Percentiles rank a stretch among this genome's conserved stretches.
These are phyloP conservation scores for Fusarium caatingaense DNA, from an alignment of 2,329 filamentous ascomycete genomes.

Conservation along the genomic window DNA sequence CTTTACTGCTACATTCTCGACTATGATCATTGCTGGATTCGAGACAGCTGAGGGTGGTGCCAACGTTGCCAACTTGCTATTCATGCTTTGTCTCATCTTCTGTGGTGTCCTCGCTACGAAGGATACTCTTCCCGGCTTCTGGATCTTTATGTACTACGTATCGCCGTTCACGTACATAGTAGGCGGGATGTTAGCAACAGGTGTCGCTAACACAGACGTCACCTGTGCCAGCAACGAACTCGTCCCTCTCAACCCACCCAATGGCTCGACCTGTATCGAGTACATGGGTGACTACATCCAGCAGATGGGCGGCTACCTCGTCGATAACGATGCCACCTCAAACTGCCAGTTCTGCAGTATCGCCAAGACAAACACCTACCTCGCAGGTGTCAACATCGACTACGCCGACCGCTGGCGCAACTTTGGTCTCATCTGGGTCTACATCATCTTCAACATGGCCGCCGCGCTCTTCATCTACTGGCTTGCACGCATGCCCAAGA, in stretches of 20 bases:
- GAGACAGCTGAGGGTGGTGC: slow-evolving; percentile 74
- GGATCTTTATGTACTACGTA: slow-evolving; percentile 68
- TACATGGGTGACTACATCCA: slow-evolving; percentile 68
- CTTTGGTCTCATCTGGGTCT: slow-evolving; percentile 72
- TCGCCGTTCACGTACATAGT: slow-evolving; percentile 88
- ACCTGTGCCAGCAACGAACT: slow-evolving; percentile 77
- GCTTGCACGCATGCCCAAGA: slow-evolving; percentile 62
- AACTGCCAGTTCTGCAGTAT: slow-evolving; percentile 70
- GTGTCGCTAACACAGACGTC: slow-evolving; percentile 74
- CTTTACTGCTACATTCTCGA: slow-evolving; percentile 84
- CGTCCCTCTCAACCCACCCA: slow-evolving; percentile 70
- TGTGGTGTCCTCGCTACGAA: slow-evolving; percentile 46
- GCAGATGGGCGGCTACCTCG: slow-evolving; percentile 63
- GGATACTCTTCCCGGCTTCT: slow-evolving; percentile 68
- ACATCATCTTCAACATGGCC: slow-evolving; percentile 68
- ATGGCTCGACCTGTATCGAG: slow-evolving; percentile 66
- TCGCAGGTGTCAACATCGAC: slow-evolving; percentile 60
- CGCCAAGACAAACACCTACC: slow-evolving; percentile 63
- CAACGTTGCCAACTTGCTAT: slow-evolving; percentile 74
- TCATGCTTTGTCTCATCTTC: slow-evolving; percentile 67
- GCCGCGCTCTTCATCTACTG: slow-evolving; percentile 69
- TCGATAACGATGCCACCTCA: slow-evolving; percentile 59
- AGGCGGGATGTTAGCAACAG: slow-evolving; percentile 76
- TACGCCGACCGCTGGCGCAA: slow-evolving; percentile 76
- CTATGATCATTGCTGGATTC: slow-evolving; percentile 77